phyloP scores from a whole-genome alignment of 805 yeast genomes.

The Suhomyces pyralidae region DNA sequence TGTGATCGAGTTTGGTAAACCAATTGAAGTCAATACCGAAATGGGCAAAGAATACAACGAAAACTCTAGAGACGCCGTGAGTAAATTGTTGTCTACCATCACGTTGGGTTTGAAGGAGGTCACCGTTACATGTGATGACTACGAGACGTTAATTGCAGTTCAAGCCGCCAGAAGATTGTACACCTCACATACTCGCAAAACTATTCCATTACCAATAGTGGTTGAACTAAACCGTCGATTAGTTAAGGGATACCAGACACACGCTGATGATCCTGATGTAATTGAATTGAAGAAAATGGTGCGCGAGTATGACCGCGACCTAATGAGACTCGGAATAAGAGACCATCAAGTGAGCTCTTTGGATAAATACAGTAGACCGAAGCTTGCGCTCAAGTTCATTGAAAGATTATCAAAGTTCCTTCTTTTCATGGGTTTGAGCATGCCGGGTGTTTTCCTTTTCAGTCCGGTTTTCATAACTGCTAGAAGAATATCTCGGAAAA shows the following conservation, averaged over 20 bases:
- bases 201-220: constrained; percentile 40
- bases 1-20: constrained; percentile 42
- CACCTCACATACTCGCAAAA: constrained; percentile 30
- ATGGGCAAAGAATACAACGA: constrained; percentile 27
- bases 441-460: constrained; percentile 38
- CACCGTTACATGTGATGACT: constrained; percentile 40
- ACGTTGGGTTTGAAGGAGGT: constrained; percentile 37
- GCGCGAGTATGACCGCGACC: constrained; percentile 30
- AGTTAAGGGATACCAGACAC: constrained; percentile 34
- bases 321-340: constrained; percentile 32
- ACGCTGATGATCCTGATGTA: constrained; percentile 33
- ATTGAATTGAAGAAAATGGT: constrained; percentile 28
- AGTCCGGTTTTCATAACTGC: constrained; percentile 40
- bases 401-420: constrained; percentile 25
- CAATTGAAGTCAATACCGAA: constrained; percentile 30
- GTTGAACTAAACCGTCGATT: constrained; percentile 42
- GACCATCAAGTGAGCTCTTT: constrained; percentile 41
- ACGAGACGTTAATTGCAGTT: constrained; percentile 41
- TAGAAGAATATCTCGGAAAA: constrained; percentile 28
- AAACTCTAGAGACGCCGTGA: constrained; percentile 26
- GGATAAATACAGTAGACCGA: constrained; percentile 18
- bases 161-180: constrained; percentile 43
- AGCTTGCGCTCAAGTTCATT: constrained; percentile 22
- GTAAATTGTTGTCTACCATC: constrained; percentile 24
- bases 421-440: constrained; percentile 29